Conservation (phyloP, 495 filamentous ascomycete species). For the Hypoxylon cercidicola region DNA sequence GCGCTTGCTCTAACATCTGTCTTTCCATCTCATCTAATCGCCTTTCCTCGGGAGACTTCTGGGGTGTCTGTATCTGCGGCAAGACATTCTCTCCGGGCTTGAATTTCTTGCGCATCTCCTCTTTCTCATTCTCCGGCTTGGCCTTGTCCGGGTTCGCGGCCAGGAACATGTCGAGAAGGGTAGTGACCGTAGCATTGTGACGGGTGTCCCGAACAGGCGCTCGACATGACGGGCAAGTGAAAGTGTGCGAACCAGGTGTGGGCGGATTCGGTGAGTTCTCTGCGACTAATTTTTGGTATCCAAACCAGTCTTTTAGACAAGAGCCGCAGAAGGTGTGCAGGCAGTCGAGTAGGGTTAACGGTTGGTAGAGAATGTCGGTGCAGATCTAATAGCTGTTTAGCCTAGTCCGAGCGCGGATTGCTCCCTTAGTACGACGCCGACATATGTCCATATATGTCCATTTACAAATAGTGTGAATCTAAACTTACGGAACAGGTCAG, state of each 20-base stretch:
- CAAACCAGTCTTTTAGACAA: slow-evolving; percentile 96
- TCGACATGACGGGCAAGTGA: slow-evolving; percentile 94
- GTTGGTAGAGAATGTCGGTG: slow-evolving; percentile 94
- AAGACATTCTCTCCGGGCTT: slow-evolving; percentile 81
- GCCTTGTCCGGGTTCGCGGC: slow-evolving; percentile 76
- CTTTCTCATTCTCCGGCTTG: slow-evolving; percentile 73
- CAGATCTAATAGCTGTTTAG: slow-evolving; percentile 74
- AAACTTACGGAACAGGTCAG: slow-evolving; percentile 86
- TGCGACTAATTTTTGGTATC: slow-evolving; percentile 61
- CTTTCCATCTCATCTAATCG: slow-evolving; percentile 71
- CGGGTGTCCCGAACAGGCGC: slow-evolving; percentile 81
- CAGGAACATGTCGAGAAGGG: slow-evolving; percentile 82
- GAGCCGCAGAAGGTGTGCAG: slow-evolving; percentile 97
- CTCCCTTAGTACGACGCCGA: neutral
- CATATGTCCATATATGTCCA: too few species aligned
- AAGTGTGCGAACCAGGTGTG: slow-evolving; percentile 62
- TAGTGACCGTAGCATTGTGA: slow-evolving; percentile 85
- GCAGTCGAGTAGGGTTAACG: slow-evolving; percentile 95
- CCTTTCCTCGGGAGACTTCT: slow-evolving; percentile 58
- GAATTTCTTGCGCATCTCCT: slow-evolving; percentile 74
- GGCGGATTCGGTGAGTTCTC: slow-evolving; percentile 58
- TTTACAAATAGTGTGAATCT: neutral
- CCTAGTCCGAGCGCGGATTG: neutral
- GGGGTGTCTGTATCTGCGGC: slow-evolving; percentile 59
- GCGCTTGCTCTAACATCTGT: slow-evolving; percentile 74